A percentile compares a stretch with the other conserved stretches of the same genome.
These are phyloP conservation scores for Rhizopus stolonifer DNA, from an alignment of 371 early-diverging fungal genomes.

Conservation along the genomic window DNA sequence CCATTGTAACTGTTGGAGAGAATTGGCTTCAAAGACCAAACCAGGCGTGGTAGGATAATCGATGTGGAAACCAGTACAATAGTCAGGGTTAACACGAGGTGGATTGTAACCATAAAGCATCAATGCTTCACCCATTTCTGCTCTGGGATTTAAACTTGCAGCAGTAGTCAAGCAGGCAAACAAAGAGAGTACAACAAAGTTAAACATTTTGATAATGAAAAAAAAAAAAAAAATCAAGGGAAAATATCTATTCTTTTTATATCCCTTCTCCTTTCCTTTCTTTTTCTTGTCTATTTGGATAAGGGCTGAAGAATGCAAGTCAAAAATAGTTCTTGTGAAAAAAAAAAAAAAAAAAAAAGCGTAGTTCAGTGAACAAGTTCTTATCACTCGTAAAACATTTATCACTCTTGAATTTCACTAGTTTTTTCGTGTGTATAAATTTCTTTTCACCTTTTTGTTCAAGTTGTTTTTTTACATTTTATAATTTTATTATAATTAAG, in stretches of 20 bases:
- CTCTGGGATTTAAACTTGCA: slow-evolving; percentile 8
- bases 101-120: slow-evolving; percentile 48
- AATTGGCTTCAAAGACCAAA: slow-evolving; percentile 21
- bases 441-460: not conserved
- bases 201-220: not conserved
- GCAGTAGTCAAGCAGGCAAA: not conserved
- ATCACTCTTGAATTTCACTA: too few species aligned
- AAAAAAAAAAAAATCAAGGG: not conserved
- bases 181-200: not conserved
- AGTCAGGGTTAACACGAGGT: slow-evolving; percentile 49
- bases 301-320: too few species aligned
- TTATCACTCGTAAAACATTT: too few species aligned
- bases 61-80: slow-evolving; percentile 39
- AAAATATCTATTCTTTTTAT: not conserved
- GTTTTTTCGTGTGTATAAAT: too few species aligned
- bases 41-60: slow-evolving; percentile 29
- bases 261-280: not conserved
- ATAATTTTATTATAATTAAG: too few species aligned
- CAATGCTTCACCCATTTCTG: slow-evolving; percentile 38
- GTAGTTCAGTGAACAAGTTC: too few species aligned
- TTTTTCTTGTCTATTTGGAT: too few species aligned
- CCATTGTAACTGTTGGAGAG: slow-evolving; percentile 29
- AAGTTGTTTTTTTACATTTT: too few species aligned
- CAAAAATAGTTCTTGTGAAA: not conserved
- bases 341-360: not conserved